Evolutionary conservation across 2,329 filamentous ascomycete species (phyloP), one percentile per base, ranked within the genome.

Genomic region (Colletotrichum spinosum): DNA sequence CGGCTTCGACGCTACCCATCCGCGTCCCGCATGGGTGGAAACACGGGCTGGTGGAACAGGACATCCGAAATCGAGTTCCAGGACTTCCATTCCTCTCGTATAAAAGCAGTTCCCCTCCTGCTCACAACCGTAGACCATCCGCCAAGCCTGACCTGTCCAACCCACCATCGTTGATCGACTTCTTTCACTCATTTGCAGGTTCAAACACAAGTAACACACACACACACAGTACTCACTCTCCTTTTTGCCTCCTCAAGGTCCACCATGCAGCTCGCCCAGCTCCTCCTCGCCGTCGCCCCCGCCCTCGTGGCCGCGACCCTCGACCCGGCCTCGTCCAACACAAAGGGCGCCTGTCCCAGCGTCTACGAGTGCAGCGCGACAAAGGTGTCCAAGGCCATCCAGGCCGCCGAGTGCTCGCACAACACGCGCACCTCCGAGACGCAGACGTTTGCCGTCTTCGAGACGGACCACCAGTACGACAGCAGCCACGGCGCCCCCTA

Each of bases 381-480:
- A n/a, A 65, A 62, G 58, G 52, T 57, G n/a, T 62, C 63, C 48
- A 63, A 63, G 52, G 58, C 63, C 52, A 65, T 65, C 63, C 63
- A 65, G 48, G 63, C 63, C 52, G 63, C 63, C 58, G 63, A 65
- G 63, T 65, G 63, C 63, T 62, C 63, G 35, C 58, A 62, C 48
- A 65, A 65, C 42, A 65, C 63, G 41, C 63, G 63, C 48, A 65
- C 63, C 42, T 41, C 46, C 46, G 49, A 65, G 57, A 52, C 57
- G 34, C 63, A 65, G 58, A 65, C 63, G 10, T 65, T 65, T 0
- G 63, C 63, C 58, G 63, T 65, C 41, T 65, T 65, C 63, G 58
- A 62, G 52, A 62, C 58, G 35, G 58, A 65, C 48, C 63, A 65
- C 63, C 52, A 53, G 41, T 62, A 65, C 41, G 63, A 65, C 48